Percentiles rank a stretch among this genome's conserved stretches.
Evolutionary conservation across 108 stramenopile species (phyloP).

Genomic region (Cyclotella cryptica): DNA sequence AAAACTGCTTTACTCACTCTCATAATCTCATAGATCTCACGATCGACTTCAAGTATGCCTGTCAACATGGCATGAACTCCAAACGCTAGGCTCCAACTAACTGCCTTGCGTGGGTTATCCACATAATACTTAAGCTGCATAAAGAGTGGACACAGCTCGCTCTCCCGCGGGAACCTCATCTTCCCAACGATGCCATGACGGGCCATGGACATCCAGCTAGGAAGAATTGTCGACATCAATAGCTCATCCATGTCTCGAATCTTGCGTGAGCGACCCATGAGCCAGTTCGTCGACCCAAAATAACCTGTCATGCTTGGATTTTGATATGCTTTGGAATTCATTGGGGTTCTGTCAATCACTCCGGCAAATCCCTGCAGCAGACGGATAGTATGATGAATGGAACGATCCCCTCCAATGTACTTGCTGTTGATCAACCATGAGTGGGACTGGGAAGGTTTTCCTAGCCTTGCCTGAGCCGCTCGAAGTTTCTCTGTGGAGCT

Average conservation of each 20-base stretch:
- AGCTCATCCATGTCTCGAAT: conserved; percentile 61
- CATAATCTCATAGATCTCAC: conserved; percentile 15
- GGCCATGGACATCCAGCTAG: conserved; percentile 35
- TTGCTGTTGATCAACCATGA: conserved; percentile 41
- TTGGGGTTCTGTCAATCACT: conserved; percentile 16
- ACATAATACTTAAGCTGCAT: conserved; percentile 34
- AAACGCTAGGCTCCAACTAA: conserved; percentile 59
- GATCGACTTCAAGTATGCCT: conserved; percentile 44
- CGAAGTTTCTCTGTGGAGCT: neutral
- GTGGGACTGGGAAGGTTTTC: conserved; percentile 21
- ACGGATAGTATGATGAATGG: conserved; percentile 56
- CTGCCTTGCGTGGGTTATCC: conserved; percentile 44
- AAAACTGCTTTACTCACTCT: conserved; percentile 29
- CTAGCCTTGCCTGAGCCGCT: neutral
- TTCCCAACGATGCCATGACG: conserved; percentile 45
- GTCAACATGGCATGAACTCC: conserved; percentile 58
- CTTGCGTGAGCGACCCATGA: conserved; percentile 26
- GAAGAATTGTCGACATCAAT: conserved; percentile 57
- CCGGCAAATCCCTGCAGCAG: conserved; percentile 48
- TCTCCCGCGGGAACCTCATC: conserved; percentile 26
- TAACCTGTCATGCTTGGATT: conserved; percentile 17
- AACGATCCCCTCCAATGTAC: conserved; percentile 49
- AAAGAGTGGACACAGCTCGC: conserved; percentile 43
- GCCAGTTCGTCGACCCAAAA: conserved; percentile 47
- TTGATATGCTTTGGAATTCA: neutral